These are phyloP conservation scores for Claviceps purpurea DNA, from an alignment of 2,329 filamentous ascomycete genomes.

Conservation along the genomic window DNA sequence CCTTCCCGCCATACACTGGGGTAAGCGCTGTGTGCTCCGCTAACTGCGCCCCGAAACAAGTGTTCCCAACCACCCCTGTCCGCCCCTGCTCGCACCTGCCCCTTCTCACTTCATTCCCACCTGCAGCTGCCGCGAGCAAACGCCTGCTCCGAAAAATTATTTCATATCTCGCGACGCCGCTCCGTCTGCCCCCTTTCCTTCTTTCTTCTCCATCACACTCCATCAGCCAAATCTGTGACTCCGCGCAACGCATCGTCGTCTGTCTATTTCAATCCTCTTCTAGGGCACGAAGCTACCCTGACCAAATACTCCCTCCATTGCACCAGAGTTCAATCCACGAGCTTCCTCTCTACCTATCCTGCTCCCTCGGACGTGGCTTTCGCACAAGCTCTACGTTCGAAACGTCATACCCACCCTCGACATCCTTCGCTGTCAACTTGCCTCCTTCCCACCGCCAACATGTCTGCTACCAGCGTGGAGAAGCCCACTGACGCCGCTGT, in stretches of 20 bases:
- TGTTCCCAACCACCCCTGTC: not conserved
- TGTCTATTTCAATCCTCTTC: slow-evolving; percentile 35
- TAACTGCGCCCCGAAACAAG: too few species aligned
- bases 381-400: slow-evolving; percentile 21
- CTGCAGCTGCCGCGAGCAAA: slow-evolving; percentile 4
- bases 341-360: slow-evolving; percentile 15
- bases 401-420: slow-evolving; percentile 22
- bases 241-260: slow-evolving; percentile 34
- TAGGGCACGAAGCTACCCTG: slow-evolving; percentile 91
- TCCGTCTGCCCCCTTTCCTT: slow-evolving; percentile 14
- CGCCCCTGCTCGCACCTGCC: slow-evolving; percentile 2
- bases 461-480: slow-evolving; percentile 63
- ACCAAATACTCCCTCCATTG: slow-evolving; percentile 41
- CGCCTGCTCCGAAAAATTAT: slow-evolving; percentile 21
- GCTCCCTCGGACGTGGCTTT: slow-evolving; percentile 31
- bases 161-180: slow-evolving; percentile 24
- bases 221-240: slow-evolving; percentile 30
- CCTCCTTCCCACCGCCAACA: slow-evolving; percentile 43
- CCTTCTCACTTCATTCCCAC: not conserved
- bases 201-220: slow-evolving; percentile 28
- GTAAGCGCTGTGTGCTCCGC: too few species aligned
- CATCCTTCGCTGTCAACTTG: slow-evolving; percentile 34
- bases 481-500: slow-evolving; percentile 52
- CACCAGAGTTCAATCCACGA: slow-evolving; percentile 53
- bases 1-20: too few species aligned